Base-by-base conservation (phyloP, 495 filamentous ascomycete genomes). In the Hypomontagnella submonticulosa region DNA sequence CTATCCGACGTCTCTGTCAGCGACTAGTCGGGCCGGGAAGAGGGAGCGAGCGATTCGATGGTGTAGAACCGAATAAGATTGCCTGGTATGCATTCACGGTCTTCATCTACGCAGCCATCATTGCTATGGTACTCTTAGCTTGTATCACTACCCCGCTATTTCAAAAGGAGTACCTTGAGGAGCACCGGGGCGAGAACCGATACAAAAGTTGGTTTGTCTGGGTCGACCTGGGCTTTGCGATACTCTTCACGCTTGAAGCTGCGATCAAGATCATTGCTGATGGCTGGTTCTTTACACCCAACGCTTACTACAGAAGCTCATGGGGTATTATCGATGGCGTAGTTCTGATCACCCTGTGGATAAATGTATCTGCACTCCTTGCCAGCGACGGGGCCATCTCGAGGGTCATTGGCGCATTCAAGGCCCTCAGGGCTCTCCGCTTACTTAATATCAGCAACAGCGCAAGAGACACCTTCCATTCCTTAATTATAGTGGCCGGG, bases 281-380 rank as follows among this genome's bases (percentile, higher is more conserved):
- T 79, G 95, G 95, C 15, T 91, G 97, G 70, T 93, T 97, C 76
- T 98, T 89, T 87, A 97, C 95, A 0, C 95, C 95, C 0, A 97
- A 99, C 79, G 96, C 95, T 4, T 99, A 96, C 67, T 95, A 97
- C 75, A 87, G 95, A 62, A 90, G 95, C 62, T 94, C 93, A 0
- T 99, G 95, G 95, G 95, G 95, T 20, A 89, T 97, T 56, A 97
- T 99, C 57, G 95, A 99, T 73, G 95, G 90, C 20, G 70, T 98
- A 50, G 95, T 99, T 58, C 82, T 99, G 44, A 76, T 97, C 57
- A 98, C 95, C 0, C 87, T 99, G 4, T 99, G 95, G 95, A 90
- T 97, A 71, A 97, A 93, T 71, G 95, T 99, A 55, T 79, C 87
- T 33, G 92, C 93, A 11, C 89, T 93, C 4, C 78, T 98, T 9